Percentiles rank a stretch among this genome's conserved stretches.
phyloP scores from a whole-genome alignment of 164 flowering plant genomes.

The Umbilicus rupestris region DNA sequence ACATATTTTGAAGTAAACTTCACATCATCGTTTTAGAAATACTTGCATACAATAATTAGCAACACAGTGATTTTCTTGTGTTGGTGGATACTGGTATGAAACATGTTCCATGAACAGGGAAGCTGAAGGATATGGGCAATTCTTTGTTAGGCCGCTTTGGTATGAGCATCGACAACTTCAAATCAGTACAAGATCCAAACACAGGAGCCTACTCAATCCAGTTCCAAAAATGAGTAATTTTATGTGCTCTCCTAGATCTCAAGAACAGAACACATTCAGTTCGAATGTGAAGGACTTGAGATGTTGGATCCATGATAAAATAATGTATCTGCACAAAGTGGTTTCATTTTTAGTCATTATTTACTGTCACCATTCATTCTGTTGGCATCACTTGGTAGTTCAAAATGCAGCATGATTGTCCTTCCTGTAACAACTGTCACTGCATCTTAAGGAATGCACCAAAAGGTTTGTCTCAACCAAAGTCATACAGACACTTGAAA shows the following conservation, averaged over 20 bases:
- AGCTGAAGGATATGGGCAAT: conserved; percentile 89
- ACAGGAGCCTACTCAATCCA: conserved; percentile 88
- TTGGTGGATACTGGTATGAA: neutral
- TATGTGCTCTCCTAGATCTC: neutral
- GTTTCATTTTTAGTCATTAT: conserved; percentile 1
- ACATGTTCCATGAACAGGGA: conserved; percentile 36
- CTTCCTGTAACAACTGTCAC: neutral
- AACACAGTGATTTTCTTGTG: neutral
- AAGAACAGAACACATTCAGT: neutral
- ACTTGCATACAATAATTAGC: neutral
- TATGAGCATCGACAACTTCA: conserved; percentile 94
- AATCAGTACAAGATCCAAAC: conserved; percentile 90
- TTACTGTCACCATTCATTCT: neutral
- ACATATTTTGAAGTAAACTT: neutral
- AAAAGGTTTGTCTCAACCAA: no score
- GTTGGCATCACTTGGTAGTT: neutral
- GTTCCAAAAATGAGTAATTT: conserved; percentile 41
- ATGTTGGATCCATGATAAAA: neutral
- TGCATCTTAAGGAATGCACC: no score
- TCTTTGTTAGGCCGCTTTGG: conserved; percentile 83
- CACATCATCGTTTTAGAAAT: neutral
- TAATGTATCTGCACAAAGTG: neutral
- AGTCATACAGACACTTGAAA: no score
- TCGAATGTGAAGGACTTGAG: neutral
- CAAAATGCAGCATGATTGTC: neutral